Evolutionary conservation across 768 basidiomycete genomes (phyloP).

Genomic region (Phanerochaete carnosa): DNA sequence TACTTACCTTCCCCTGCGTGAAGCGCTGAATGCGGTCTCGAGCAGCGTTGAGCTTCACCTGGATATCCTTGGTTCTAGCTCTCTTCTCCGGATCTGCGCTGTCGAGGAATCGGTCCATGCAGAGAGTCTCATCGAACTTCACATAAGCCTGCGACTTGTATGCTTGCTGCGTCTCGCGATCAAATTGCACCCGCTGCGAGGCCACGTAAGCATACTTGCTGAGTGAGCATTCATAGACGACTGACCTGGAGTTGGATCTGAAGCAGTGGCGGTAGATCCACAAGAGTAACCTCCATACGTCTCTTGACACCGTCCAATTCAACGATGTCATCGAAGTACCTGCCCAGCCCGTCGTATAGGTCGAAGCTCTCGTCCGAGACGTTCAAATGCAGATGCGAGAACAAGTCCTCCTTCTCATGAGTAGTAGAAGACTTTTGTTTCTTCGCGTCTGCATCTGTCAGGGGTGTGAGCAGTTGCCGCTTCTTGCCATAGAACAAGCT

Average conservation of each 20-base stretch:
- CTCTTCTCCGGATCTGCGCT: slow-evolving; percentile 70
- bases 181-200: slow-evolving; percentile 85
- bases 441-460: slow-evolving; percentile 32
- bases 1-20: slow-evolving; percentile 65
- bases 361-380: slow-evolving; percentile 88
- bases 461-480: slow-evolving; percentile 49
- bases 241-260: slow-evolving; percentile 94
- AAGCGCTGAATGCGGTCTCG: slow-evolving; percentile 69
- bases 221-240: not conserved
- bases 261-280: slow-evolving; percentile 84
- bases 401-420: slow-evolving; percentile 87
- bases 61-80: slow-evolving; percentile 64
- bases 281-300: slow-evolving; percentile 81
- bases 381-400: slow-evolving; percentile 92
- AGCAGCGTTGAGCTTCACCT: slow-evolving; percentile 56
- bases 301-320: slow-evolving; percentile 87
- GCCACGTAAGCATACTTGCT: slow-evolving; percentile 9
- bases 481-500: slow-evolving; percentile 90
- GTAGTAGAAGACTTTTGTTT: slow-evolving; percentile 49
- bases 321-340: slow-evolving; percentile 86
- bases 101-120: slow-evolving; percentile 90
- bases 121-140: slow-evolving; percentile 81
- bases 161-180: slow-evolving; percentile 84
- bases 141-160: slow-evolving; percentile 97
- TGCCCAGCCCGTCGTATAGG: slow-evolving; percentile 88